Percentiles rank a stretch among this genome's conserved stretches.
phyloP scores from a whole-genome alignment of 106 monocot genomes.

The Phalaenopsis equestris region DNA sequence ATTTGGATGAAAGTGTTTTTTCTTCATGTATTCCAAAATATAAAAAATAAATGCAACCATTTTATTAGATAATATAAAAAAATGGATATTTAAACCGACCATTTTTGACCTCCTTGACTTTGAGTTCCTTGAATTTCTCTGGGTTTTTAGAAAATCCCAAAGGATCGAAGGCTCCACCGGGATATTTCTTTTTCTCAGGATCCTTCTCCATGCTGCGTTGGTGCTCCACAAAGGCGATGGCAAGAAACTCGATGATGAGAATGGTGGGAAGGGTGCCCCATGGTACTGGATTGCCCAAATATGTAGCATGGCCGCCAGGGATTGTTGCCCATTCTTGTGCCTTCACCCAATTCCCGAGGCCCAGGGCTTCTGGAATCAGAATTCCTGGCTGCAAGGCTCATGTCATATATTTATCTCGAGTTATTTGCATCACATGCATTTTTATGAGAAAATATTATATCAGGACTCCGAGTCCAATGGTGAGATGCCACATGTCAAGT shows the following conservation, averaged over 20 bases:
- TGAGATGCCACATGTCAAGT: too few relatives aligned
- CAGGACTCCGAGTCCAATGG: too few relatives aligned
- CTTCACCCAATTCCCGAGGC: conserved; percentile 93
- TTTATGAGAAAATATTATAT: too few relatives aligned
- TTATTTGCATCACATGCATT: neutral
- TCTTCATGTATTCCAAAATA: too few relatives aligned
- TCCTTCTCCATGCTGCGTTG: conserved; percentile 98
- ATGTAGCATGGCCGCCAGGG: conserved; percentile 83
- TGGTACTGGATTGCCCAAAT: conserved; percentile 88
- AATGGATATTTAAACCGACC: conserved; percentile 24
- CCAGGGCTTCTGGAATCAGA: conserved; percentile 81
- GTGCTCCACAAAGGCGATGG: conserved; percentile 93
- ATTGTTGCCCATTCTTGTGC: conserved; percentile 92
- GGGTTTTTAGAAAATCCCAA: conserved; percentile 94
- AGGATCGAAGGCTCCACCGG: conserved; percentile 92
- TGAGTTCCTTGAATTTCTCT: conserved; percentile 70
- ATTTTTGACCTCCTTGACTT: conserved; percentile 96
- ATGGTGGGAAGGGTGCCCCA: conserved; percentile 93
- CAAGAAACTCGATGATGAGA: conserved; percentile 71
- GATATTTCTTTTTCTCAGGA: conserved; percentile 96
- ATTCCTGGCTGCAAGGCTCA: conserved; percentile 54
- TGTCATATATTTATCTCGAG: neutral
- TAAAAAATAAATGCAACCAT: too few relatives aligned
- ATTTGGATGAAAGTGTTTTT: too few relatives aligned
- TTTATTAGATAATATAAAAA: too few relatives aligned